Evolutionary conservation across 331 rosid genomes (phyloP).

Genomic region (Stylosanthes scabra): DNA sequence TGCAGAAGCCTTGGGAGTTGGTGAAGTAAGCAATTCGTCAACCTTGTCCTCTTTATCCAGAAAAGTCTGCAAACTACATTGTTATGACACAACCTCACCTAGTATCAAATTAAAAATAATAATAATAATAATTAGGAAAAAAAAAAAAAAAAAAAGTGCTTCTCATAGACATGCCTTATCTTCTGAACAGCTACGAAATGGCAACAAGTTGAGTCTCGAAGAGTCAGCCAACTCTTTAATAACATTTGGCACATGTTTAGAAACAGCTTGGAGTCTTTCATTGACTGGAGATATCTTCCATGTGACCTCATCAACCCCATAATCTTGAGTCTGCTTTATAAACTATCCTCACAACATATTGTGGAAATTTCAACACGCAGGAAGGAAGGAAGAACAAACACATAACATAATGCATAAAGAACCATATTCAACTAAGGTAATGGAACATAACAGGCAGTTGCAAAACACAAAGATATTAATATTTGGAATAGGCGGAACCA

Average conservation of each 20-base stretch:
- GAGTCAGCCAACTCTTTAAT: slow-evolving; percentile 79
- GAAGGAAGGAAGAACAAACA: neutral
- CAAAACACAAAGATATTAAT: neutral
- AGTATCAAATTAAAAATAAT: slow-evolving; percentile 14
- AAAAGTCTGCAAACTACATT: slow-evolving; percentile 53
- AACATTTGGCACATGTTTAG: slow-evolving; percentile 72
- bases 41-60: slow-evolving; percentile 47
- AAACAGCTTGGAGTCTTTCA: slow-evolving; percentile 81
- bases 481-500: neutral
- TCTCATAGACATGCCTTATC: slow-evolving; percentile 55
- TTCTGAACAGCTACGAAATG: slow-evolving; percentile 54
- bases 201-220: slow-evolving; percentile 63
- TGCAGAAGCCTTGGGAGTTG: slow-evolving; percentile 49
- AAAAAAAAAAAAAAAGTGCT: slow-evolving; percentile 2
- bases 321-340: slow-evolving; percentile 94
- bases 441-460: neutral
- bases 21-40: slow-evolving; percentile 55
- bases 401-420: slow-evolving; percentile 7
- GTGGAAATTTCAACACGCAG: slow-evolving; percentile 8
- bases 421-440: slow-evolving; percentile 22
- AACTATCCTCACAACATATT: slow-evolving; percentile 54
- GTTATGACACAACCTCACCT: slow-evolving; percentile 38
- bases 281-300: slow-evolving; percentile 96
- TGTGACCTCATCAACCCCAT: slow-evolving; percentile 77
- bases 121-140: no score